phyloP scores from a whole-genome alignment of 2,329 filamentous ascomycete species.

The Aspergillus japonicus region DNA sequence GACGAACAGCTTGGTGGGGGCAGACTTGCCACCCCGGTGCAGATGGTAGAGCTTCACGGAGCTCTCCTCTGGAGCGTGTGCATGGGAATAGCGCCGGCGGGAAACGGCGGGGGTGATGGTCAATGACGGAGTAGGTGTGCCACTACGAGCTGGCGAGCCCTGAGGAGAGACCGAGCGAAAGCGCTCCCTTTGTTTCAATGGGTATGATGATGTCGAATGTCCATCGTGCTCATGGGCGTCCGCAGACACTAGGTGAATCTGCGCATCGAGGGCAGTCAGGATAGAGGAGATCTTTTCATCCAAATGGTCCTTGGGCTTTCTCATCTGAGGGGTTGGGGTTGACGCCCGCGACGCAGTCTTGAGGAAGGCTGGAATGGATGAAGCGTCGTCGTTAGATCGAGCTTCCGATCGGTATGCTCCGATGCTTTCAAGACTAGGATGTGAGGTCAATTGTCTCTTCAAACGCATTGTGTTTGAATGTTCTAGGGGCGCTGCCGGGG shows the following conservation, averaged over 20 bases:
- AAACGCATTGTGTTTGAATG: constrained; percentile 25
- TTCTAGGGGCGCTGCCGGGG: constrained; percentile 18
- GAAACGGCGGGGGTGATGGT: constrained; percentile 61
- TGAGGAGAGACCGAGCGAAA: constrained; percentile 35
- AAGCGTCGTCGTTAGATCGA: constrained; percentile 21
- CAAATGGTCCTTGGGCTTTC: constrained; percentile 63
- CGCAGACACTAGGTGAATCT: constrained; percentile 68
- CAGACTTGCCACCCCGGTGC: constrained; percentile 75
- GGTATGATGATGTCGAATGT: constrained; percentile 34
- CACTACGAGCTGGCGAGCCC: constrained; percentile 44
- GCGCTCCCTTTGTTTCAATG: constrained; percentile 44
- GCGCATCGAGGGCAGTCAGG: constrained; percentile 72
- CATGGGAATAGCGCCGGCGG: constrained; percentile 35
- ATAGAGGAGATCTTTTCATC: constrained; percentile 79
- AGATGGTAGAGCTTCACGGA: constrained; percentile 93
- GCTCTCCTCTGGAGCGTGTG: constrained; percentile 51
- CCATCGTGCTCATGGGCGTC: constrained; percentile 40
- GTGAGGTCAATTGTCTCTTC: constrained; percentile 31
- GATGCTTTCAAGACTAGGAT: constrained; percentile 35
- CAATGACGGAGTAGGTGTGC: constrained; percentile 65
- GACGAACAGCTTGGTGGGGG: constrained; percentile 92
- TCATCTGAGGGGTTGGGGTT: constrained; percentile 40
- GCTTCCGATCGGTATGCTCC: constrained; percentile 29
- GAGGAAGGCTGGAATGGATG: constrained; percentile 15
- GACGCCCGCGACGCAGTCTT: constrained; percentile 36